These are phyloP conservation scores for Wickerhamiella kurtzmanii DNA, from an alignment of 805 yeast species.

Conservation along the genomic window DNA sequence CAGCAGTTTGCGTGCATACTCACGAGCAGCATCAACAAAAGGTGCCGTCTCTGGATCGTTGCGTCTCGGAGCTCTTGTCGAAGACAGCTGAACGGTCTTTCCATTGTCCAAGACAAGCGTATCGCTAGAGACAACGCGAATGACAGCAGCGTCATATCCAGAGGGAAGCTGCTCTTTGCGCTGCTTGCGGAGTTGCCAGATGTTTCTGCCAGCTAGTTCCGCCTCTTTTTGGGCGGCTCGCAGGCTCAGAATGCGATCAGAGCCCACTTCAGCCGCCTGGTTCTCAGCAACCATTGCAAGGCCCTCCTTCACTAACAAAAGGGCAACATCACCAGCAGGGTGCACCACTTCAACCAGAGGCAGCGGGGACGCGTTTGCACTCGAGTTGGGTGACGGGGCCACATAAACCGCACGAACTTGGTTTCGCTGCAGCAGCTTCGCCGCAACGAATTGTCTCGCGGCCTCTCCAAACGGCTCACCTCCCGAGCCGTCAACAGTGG, in stretches of 20 bases:
- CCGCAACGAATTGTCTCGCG: constrained; percentile 36
- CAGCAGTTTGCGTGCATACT: constrained; percentile 50
- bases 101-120: constrained; percentile 43
- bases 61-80: constrained; percentile 61
- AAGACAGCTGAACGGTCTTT: constrained; percentile 58
- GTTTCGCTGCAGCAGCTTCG: constrained; percentile 49
- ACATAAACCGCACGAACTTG: constrained; percentile 40
- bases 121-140: constrained; percentile 55
- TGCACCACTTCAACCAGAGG: constrained; percentile 41
- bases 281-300: constrained; percentile 66
- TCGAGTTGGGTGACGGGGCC: constrained; percentile 37
- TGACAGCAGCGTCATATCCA: constrained; percentile 38
- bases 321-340: constrained; percentile 68
- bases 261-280: constrained; percentile 61
- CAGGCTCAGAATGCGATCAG: constrained; percentile 44
- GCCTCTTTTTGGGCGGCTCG: constrained; percentile 57
- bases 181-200: constrained; percentile 27
- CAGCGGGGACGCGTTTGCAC: too few species aligned
- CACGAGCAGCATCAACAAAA: constrained; percentile 53
- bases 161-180: constrained; percentile 22
- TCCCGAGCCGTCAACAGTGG: constrained; percentile 25
- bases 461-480: constrained; percentile 30
- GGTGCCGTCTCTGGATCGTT: constrained; percentile 44
- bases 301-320: constrained; percentile 53
- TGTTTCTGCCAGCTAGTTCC: constrained; percentile 21